Evolutionary conservation across 2,329 filamentous ascomycete genomes (phyloP), one percentile per base, ranked within the genome.

Genomic region (Achaetomium macrosporum): DNA sequence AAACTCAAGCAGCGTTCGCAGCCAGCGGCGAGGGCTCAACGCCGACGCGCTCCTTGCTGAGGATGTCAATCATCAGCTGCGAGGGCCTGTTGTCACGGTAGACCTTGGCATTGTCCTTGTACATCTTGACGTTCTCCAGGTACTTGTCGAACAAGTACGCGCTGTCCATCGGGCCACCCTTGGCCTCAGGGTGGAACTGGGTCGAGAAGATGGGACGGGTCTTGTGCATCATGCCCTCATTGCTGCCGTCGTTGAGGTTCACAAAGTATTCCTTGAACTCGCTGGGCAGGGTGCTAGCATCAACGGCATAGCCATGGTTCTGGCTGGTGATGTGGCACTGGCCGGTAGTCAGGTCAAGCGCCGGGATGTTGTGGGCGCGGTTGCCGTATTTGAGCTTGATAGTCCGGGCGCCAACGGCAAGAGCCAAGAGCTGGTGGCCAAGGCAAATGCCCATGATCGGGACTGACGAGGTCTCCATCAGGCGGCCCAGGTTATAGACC

Each of bases 381-480:
- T 99, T 99, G 67, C 93, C 93, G 72, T 96, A 99, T 82, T 97
- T 97, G 73, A 99, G 83, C 82, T 97, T 97, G 75, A 95, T 86
- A 57, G 93, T 97, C 64, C 83, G 81, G 50, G 89, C 93, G 59
- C 93, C 93, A 55, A 87, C 81, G 45, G 93, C 90, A 62, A 96
- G 82, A 59, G 91, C 92, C 54, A 99, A 79, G 49, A 99, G 84
- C 78, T 99, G 93, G 74, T 99, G 93, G 60, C 93, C 93, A 61
- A 99, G 83, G 70, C 93, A 99, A 68, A 99, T 97, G 64, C 93
- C 93, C 84, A 99, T 95, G 73, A 99, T 85, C 54, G 93, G 93
- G 33, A 96, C 81, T 63, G 90, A 85, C 44, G 90, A 96, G 20
- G 83, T 85, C 71, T 95, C 88, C 82, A 99, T 96, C 65, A 99